Evolutionary conservation across 208 protist species (phyloP).

Genomic region (Trypanosoma conorhini): DNA sequence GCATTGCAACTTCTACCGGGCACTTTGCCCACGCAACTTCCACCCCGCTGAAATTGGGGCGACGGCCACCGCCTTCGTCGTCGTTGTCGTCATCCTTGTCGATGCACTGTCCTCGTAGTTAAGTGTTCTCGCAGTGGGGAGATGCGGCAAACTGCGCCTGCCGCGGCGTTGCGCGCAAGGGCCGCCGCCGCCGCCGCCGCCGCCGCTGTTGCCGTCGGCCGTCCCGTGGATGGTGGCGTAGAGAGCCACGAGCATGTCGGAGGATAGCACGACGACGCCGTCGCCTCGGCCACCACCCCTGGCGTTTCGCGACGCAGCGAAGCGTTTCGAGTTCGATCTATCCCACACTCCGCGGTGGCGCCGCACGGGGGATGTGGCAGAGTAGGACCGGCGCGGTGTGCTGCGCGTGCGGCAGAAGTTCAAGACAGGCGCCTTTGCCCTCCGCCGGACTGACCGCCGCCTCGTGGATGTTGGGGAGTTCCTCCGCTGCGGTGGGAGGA

Average conservation of each 20-base stretch:
- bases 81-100: background rate
- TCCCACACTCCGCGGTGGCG: background rate
- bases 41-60: background rate
- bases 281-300: background rate
- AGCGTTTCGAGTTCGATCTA: background rate
- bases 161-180: background rate
- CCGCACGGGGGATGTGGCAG: background rate
- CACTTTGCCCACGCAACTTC: conserved; percentile 5
- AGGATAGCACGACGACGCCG: conserved; percentile 7
- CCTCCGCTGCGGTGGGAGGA: background rate
- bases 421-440: conserved; percentile 7
- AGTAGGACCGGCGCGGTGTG: background rate
- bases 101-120: background rate
- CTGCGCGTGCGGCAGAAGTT: conserved; percentile 17
- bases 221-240: conserved; percentile 16
- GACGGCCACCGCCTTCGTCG: too few species aligned
- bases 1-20: too few species aligned
- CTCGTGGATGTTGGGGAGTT: background rate
- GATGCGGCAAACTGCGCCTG: background rate
- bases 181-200: background rate
- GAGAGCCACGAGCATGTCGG: conserved; percentile 14
- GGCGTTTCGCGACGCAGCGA: background rate
- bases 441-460: background rate
- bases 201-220: background rate
- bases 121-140: background rate